These are phyloP conservation scores for Kodamaea sagamina DNA, from an alignment of 805 yeast genomes.

Conservation along the genomic window DNA sequence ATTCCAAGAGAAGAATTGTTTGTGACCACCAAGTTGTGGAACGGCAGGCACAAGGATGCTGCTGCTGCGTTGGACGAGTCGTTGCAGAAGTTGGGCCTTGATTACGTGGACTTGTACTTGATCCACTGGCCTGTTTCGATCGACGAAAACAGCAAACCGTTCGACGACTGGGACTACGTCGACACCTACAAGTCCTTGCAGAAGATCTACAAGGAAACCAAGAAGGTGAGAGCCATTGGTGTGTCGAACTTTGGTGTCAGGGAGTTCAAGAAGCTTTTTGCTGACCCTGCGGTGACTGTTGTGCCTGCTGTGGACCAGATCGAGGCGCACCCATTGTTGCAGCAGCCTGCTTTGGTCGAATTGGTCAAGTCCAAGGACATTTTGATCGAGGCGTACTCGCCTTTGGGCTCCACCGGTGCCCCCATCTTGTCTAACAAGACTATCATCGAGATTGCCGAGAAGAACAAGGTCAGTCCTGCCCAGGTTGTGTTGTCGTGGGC, in stretches of 20 bases:
- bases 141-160: slow-evolving; percentile 32
- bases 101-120: slow-evolving; percentile 74
- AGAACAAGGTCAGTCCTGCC: slow-evolving; percentile 46
- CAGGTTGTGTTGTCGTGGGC: slow-evolving; percentile 61
- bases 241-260: slow-evolving; percentile 68
- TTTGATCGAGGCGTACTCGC: slow-evolving; percentile 72
- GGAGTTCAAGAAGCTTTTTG: slow-evolving; percentile 52
- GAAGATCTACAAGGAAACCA: slow-evolving; percentile 48
- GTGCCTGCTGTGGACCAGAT: slow-evolving; percentile 74
- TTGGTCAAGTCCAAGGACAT: slow-evolving; percentile 55
- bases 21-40: slow-evolving; percentile 72
- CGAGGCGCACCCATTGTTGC: slow-evolving; percentile 72
- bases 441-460: slow-evolving; percentile 46
- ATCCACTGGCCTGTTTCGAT: slow-evolving; percentile 81
- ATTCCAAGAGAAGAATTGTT: slow-evolving; percentile 65
- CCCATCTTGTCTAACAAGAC: slow-evolving; percentile 50
- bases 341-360: slow-evolving; percentile 59
- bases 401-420: slow-evolving; percentile 63
- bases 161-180: slow-evolving; percentile 39
- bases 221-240: slow-evolving; percentile 66
- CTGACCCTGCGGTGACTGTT: slow-evolving; percentile 46
- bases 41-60: slow-evolving; percentile 54
- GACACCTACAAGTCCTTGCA: slow-evolving; percentile 68
- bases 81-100: slow-evolving; percentile 62
- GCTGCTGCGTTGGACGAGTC: slow-evolving; percentile 57